These are phyloP conservation scores for Pseudocercospora fijiensis DNA, from an alignment of 2,329 filamentous ascomycete species.

Conservation along the genomic window DNA sequence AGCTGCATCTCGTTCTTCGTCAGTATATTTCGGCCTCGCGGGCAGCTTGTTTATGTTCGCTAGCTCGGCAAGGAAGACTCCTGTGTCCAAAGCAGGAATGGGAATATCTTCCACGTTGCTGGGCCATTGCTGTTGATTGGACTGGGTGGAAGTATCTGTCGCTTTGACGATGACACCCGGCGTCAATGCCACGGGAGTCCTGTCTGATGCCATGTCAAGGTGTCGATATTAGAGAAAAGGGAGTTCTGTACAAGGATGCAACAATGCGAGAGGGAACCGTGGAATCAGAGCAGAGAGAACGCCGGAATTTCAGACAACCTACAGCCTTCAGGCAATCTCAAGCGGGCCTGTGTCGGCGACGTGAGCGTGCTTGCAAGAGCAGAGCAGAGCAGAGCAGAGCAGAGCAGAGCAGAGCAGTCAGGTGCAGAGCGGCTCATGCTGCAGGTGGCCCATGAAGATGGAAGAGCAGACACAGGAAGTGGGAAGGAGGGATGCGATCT, in stretches of 20 bases:
- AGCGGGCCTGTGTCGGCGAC: background rate
- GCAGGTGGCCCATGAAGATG: background rate
- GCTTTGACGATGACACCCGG: conserved; percentile 13
- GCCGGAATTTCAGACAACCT: background rate
- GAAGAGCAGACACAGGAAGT: background rate
- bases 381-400: background rate
- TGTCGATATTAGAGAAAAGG: background rate
- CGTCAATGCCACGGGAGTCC: background rate
- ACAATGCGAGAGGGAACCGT: background rate
- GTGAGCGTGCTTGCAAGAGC: background rate
- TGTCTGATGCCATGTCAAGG: background rate
- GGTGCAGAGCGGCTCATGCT: background rate
- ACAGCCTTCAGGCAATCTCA: background rate
- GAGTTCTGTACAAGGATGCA: background rate
- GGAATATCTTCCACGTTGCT: conserved; percentile 17
- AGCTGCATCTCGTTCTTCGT: conserved; percentile 16
- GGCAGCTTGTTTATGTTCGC: conserved; percentile 15
- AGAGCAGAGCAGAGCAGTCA: background rate
- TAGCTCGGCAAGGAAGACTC: conserved; percentile 25
- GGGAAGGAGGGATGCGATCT: background rate
- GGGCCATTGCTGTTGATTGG: conserved; percentile 18
- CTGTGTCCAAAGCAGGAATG: conserved; percentile 24
- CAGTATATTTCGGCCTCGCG: conserved; percentile 13
- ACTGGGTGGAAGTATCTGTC: conserved; percentile 1
- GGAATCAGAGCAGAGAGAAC: background rate